Evolutionary conservation across 768 basidiomycete genomes (phyloP).

Genomic region (Rhodotorula toruloides): DNA sequence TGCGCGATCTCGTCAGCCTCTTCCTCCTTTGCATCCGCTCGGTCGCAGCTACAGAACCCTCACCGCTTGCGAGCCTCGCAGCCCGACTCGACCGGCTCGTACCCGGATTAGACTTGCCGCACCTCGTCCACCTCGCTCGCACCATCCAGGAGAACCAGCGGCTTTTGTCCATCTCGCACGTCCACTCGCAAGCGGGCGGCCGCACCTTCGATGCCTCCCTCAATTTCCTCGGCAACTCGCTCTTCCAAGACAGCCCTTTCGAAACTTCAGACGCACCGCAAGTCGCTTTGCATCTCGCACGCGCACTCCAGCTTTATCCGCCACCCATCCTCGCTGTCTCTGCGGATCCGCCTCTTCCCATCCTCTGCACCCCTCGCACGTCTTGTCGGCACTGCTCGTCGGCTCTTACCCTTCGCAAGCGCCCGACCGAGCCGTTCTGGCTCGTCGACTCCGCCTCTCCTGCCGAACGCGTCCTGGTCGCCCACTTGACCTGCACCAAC

Average conservation of each 20-base stretch:
- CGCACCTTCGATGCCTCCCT: constrained; percentile 3
- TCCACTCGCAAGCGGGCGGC: not conserved
- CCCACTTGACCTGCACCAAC: constrained; percentile 7
- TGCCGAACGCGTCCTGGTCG: constrained; percentile 2
- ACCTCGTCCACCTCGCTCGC: constrained; percentile 5
- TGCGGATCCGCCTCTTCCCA: not conserved
- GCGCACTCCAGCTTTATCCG: constrained; percentile 9
- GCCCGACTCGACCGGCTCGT: not conserved
- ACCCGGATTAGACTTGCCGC: not conserved
- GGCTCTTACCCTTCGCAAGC: not conserved
- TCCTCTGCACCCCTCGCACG: constrained; percentile 19
- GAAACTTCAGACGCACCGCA: too few relatives aligned
- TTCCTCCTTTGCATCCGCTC: not conserved
- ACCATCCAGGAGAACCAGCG: not conserved
- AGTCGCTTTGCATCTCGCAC: not conserved
- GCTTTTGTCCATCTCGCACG: constrained; percentile 11
- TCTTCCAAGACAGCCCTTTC: not conserved
- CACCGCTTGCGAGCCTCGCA: not conserved
- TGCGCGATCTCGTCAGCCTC: not conserved
- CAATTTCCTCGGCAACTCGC: constrained; percentile 5
- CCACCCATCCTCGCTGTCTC: not conserved
- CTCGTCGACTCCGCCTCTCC: constrained; percentile 6
- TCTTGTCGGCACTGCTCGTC: constrained; percentile 9
- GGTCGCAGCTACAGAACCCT: not conserved
- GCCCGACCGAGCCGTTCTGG: not conserved